Conservation (phyloP, 495 filamentous ascomycete species). For the Pseudomonodictys pantanalensis region DNA sequence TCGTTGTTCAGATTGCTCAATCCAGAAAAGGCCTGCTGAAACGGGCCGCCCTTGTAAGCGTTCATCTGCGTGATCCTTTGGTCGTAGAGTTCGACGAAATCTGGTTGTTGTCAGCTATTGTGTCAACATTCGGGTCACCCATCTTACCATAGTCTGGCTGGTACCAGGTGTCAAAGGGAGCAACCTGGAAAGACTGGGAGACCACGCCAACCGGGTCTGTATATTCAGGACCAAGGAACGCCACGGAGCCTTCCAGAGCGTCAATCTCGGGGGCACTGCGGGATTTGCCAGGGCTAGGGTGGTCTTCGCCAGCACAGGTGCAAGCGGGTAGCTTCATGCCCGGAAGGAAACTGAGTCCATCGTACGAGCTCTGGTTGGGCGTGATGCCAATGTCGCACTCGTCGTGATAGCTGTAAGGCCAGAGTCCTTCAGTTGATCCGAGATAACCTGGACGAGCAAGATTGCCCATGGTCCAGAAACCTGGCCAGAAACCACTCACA, state of each 20-base stretch:
- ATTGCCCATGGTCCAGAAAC: slow-evolving; percentile 80
- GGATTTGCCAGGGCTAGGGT: slow-evolving; percentile 67
- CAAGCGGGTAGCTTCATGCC: slow-evolving; percentile 74
- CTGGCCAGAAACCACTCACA: slow-evolving; percentile 72
- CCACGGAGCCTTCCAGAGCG: slow-evolving; percentile 67
- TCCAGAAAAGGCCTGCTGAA: slow-evolving; percentile 72
- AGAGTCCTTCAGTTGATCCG: slow-evolving; percentile 69
- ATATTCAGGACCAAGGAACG: slow-evolving; percentile 49
- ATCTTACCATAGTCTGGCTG: slow-evolving; percentile 63
- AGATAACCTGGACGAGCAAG: slow-evolving; percentile 68
- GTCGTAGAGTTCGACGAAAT: slow-evolving; percentile 65
- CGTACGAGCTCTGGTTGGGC: slow-evolving; percentile 67
- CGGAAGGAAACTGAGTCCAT: slow-evolving; percentile 66
- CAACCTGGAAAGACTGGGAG: slow-evolving; percentile 71
- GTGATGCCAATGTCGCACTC: slow-evolving; percentile 73
- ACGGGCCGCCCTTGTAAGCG: slow-evolving; percentile 63
- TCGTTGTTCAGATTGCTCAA: slow-evolving; percentile 68
- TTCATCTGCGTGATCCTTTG: slow-evolving; percentile 59
- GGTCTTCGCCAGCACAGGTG: slow-evolving; percentile 63
- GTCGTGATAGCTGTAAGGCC: slow-evolving; percentile 76
- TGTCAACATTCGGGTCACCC: neutral
- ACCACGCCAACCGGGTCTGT: slow-evolving; percentile 55
- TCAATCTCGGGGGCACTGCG: slow-evolving; percentile 75
- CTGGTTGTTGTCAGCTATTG: slow-evolving; percentile 31
- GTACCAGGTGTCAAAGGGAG: slow-evolving; percentile 75